Percentiles rank a stretch among this genome's conserved stretches.
Conservation (phyloP, 495 filamentous ascomycete genomes). For the Bathelium albidoporum region DNA sequence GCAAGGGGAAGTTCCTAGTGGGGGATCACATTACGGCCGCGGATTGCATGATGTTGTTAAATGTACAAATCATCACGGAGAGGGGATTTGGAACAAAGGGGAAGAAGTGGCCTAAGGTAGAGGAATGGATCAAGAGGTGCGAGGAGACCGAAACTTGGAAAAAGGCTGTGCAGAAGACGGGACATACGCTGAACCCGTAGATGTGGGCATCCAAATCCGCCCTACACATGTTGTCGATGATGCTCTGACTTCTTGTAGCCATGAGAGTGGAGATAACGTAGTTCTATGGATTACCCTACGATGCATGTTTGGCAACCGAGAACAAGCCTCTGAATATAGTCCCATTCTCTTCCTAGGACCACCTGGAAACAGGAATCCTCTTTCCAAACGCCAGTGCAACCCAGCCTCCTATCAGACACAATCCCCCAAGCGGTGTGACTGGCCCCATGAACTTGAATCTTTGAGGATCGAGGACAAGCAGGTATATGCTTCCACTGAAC, state of each 20-base stretch:
- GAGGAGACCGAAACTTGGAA: conserved; percentile 19
- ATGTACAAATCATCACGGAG: conserved; percentile 27
- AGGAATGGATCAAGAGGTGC: conserved; percentile 17
- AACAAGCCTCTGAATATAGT: neutral
- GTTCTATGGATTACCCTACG: neutral
- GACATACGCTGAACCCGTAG: conserved; percentile 15
- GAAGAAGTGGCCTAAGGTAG: conserved; percentile 14
- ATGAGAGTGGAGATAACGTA: neutral
- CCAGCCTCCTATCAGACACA: conserved; percentile 50
- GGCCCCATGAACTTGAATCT: conserved; percentile 46
- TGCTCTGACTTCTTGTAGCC: neutral
- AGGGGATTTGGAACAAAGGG: conserved; percentile 23
- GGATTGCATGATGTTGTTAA: conserved; percentile 32
- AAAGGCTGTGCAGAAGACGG: conserved; percentile 26
- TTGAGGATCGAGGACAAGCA: conserved; percentile 46
- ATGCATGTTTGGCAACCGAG: neutral
- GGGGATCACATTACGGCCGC: conserved; percentile 29
- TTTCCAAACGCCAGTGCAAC: conserved; percentile 34
- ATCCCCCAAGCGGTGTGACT: conserved; percentile 49
- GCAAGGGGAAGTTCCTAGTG: conserved; percentile 24
- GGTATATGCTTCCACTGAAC: conserved; percentile 53
- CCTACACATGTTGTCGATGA: neutral
- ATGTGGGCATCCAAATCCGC: neutral
- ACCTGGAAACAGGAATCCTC: conserved; percentile 11
- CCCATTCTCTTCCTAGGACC: neutral